Evolutionary conservation across 176 grass and related monocot genomes (phyloP).

Genomic region (Dendrocalamus sinicus): DNA sequence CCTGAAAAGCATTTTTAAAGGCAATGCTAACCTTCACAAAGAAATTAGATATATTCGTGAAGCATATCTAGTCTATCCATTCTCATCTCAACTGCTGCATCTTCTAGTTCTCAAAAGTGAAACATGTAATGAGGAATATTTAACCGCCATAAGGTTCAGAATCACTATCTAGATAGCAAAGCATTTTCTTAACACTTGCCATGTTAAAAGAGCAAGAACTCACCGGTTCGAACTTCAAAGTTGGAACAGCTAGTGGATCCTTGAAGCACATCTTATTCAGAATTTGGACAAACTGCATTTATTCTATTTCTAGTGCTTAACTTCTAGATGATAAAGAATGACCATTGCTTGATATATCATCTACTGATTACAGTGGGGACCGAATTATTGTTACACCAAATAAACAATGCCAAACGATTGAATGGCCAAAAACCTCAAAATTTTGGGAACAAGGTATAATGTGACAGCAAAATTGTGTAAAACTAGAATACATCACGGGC

Average conservation of each 20-base stretch:
- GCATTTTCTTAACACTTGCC: not conserved
- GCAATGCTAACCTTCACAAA: too few relatives aligned
- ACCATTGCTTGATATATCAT: not conserved
- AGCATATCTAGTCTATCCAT: not conserved
- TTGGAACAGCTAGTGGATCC: not conserved
- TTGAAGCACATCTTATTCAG: not conserved
- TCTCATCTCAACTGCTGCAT: not conserved
- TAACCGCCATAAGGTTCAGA: not conserved
- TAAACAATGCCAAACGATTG: conserved; percentile 24
- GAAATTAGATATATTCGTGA: not conserved
- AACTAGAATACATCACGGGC: conserved; percentile 36
- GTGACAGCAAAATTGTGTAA: conserved; percentile 39
- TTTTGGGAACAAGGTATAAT: conserved; percentile 28
- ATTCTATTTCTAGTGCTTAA: conserved; percentile 2
- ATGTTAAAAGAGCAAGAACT: not conserved
- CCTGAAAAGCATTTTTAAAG: too few relatives aligned
- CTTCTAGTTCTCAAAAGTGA: not conserved
- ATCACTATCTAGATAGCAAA: not conserved
- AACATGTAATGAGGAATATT: not conserved
- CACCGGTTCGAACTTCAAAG: not conserved
- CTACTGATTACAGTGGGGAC: conserved; percentile 29
- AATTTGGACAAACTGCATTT: not conserved
- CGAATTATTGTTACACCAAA: conserved; percentile 37
- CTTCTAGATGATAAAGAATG: conserved; percentile 30
- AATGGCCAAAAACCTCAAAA: conserved; percentile 23